phyloP scores from a whole-genome alignment of 179 eudicot species.

The Amaranthus tricolor region DNA sequence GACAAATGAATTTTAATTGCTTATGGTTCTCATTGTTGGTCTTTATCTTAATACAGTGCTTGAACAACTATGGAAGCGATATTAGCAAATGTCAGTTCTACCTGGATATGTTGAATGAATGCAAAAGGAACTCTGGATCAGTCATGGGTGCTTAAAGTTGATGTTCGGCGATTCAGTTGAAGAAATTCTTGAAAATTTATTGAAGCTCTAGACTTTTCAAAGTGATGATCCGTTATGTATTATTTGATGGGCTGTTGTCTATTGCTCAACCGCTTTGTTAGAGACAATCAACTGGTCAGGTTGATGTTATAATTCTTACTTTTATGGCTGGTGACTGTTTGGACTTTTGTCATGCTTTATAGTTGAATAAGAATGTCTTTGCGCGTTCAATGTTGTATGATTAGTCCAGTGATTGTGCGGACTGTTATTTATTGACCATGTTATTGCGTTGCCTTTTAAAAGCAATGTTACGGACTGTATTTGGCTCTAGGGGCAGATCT shows the following conservation, averaged over 20 bases:
- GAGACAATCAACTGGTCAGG: not conserved
- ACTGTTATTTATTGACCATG: not conserved
- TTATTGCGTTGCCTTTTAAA: not conserved
- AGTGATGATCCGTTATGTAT: slow-evolving; percentile 1
- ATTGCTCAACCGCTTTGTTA: not conserved
- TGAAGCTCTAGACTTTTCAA: not conserved
- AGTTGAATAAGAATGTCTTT: not conserved
- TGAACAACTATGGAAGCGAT: slow-evolving; percentile 41
- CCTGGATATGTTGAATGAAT: slow-evolving; percentile 43
- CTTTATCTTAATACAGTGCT: slow-evolving; percentile 31
- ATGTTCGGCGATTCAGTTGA: not conserved
- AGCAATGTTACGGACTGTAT: not conserved
- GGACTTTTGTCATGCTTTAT: slow-evolving; percentile 2
- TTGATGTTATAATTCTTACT: not conserved
- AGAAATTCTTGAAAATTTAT: not conserved
- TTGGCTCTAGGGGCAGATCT: too few relatives aligned
- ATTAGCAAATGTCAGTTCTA: slow-evolving; percentile 49
- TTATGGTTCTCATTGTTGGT: not conserved
- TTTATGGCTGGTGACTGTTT: slow-evolving; percentile 9
- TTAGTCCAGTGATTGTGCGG: not conserved
- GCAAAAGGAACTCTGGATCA: slow-evolving; percentile 36
- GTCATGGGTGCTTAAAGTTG: slow-evolving; percentile 29
- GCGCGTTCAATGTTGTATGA: not conserved
- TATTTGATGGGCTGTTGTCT: slow-evolving; percentile 14
- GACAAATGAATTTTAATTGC: too few relatives aligned